Conservation (phyloP, 306 rosid species). For the cucumber (Cucumis sativus) region DNA sequence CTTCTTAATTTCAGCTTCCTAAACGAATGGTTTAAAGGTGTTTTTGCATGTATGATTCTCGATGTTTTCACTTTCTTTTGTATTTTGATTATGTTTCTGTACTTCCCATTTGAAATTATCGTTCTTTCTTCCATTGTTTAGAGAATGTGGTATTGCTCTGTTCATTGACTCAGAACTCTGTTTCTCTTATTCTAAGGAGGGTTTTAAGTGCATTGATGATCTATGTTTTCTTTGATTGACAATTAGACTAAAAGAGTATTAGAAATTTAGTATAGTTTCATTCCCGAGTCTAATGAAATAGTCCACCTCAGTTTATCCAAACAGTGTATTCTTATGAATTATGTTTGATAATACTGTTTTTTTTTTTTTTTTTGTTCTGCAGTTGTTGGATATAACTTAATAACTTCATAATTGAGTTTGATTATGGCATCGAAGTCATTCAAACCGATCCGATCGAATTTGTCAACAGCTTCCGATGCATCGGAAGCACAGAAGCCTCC, state of each 20-base stretch:
- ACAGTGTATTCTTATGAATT: background rate
- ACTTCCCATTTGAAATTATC: too few relatives aligned
- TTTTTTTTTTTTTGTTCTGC: constrained; percentile 11
- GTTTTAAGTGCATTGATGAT: too few relatives aligned
- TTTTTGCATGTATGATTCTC: background rate
- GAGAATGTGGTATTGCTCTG: background rate
- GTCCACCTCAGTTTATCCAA: background rate
- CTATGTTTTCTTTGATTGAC: background rate
- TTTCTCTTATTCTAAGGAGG: background rate
- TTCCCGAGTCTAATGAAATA: background rate
- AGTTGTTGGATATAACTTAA: constrained; percentile 23
- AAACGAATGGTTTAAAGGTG: background rate
- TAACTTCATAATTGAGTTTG: background rate
- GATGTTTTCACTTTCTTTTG: background rate
- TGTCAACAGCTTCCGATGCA: constrained; percentile 48
- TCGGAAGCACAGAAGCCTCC: constrained; percentile 54
- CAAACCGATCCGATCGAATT: constrained; percentile 42
- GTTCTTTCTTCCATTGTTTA: too few relatives aligned
- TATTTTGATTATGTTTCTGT: background rate
- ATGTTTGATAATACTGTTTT: constrained; percentile 10
- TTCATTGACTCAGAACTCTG: background rate
- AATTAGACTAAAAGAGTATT: background rate
- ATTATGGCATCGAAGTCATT: constrained; percentile 60
- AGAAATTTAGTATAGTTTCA: background rate
- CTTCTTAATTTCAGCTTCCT: too few relatives aligned